These are phyloP conservation scores for Blepharisma stoltei DNA, from an alignment of 73 alveolate genomes.

Conservation along the genomic window DNA sequence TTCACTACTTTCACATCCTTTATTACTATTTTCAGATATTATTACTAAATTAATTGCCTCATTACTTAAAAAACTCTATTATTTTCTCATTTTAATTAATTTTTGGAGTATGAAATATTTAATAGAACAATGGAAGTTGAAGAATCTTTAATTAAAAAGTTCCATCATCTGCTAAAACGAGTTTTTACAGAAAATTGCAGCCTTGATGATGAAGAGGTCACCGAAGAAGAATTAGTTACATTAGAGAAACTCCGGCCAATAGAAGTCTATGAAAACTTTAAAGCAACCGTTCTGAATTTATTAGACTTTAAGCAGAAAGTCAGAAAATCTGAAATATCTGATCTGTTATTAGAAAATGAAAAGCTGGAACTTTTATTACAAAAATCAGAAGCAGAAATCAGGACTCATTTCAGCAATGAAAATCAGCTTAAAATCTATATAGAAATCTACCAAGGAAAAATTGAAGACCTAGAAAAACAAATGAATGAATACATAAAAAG, in stretches of 20 bases:
- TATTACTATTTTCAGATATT: no score
- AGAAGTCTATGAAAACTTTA: slow-evolving; percentile 20
- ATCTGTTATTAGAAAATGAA: neutral
- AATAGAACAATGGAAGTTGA: neutral
- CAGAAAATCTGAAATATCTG: slow-evolving; percentile 5
- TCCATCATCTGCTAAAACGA: slow-evolving; percentile 5
- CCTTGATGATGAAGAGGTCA: slow-evolving; percentile 17
- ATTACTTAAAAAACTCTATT: no score
- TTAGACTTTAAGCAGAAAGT: neutral
- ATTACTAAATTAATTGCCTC: no score
- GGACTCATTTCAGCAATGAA: slow-evolving; percentile 37
- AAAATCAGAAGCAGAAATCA: slow-evolving; percentile 40
- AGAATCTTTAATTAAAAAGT: neutral
- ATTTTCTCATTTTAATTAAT: no score
- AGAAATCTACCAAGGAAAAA: slow-evolving; percentile 39
- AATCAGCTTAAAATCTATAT: slow-evolving; percentile 39
- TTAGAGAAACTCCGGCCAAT: neutral
- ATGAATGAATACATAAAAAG: neutral
- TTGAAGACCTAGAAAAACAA: slow-evolving; percentile 36
- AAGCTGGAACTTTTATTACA: slow-evolving; percentile 31
- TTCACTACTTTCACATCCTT: no score
- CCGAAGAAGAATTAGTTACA: neutral
- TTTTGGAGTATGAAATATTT: no score
- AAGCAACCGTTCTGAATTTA: neutral
- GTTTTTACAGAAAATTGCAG: slow-evolving; percentile 11